Evolutionary conservation across 495 filamentous ascomycete species (phyloP), one percentile per base, ranked within the genome.

Genomic region (Neurospora tetraspora): DNA sequence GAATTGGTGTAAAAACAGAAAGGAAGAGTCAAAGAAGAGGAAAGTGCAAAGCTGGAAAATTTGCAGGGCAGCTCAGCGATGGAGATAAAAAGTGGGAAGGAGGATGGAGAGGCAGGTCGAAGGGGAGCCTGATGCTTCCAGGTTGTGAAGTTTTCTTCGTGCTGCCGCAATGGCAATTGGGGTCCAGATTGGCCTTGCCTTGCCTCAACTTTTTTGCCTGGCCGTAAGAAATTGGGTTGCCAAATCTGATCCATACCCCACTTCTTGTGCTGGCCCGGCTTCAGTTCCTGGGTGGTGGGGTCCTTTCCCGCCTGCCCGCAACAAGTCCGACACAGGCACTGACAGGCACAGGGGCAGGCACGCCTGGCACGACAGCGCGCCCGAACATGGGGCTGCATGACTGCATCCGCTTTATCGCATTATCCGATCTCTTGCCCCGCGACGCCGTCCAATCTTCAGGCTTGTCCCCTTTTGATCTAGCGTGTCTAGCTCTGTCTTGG

Each of bases 221-320:
- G 72, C n/a, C 23, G 59, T 23, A 71, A 74, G 69, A 74, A 43
- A 59, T 74, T 74, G 73, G 73, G 73, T 74, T 65, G 73, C 73
- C 39, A 74, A 74, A 71, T 34, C 53, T 16, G 53, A 65, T 65
- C 53, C 27, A 65, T 1, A 65, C 53, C 53, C 53, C 53, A 65
- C 53, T 65, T 65, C 27, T 61, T 61, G 47, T 59, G 47, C 23
- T n/a, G n/a, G n/a, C n/a, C n/a, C n/a, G 20, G 53, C 23, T 61
- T 31, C 53, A 65, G 53, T 65, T 65, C 53, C 53, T 65, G 53
- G 53, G 27, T 18, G 53, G 53, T 65, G 53, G 53, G 27, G 53
- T 34, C 14, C 27, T 18, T 65, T 65, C 53, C 53, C 53, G 53
- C 53, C 53, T 65, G 53, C 47, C 45, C 45, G 45, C 45, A 53